These are phyloP conservation scores for Saturnispora saitoi DNA, from an alignment of 805 yeast genomes.

Conservation along the genomic window DNA sequence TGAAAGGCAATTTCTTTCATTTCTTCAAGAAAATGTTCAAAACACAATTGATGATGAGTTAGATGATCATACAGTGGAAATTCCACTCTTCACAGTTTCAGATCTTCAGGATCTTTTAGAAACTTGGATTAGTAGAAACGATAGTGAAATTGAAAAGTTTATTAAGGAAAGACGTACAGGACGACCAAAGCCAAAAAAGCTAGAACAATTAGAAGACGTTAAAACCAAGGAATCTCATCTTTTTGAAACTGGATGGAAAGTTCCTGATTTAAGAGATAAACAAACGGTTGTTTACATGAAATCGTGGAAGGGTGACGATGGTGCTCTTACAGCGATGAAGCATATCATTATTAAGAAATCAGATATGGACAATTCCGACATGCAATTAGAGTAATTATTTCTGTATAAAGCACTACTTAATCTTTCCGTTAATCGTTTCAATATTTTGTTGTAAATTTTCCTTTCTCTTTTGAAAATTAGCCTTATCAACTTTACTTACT, in stretches of 20 bases:
- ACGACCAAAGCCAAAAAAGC: slow-evolving; percentile 71
- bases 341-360: slow-evolving; percentile 32
- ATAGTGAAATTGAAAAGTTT: slow-evolving; percentile 62
- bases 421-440: not conserved
- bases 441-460: not conserved
- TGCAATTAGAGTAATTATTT: slow-evolving; percentile 22
- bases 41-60: slow-evolving; percentile 26
- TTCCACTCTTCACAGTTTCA: slow-evolving; percentile 37
- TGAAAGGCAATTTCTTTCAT: slow-evolving; percentile 50
- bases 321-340: slow-evolving; percentile 61
- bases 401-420: not conserved
- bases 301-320: slow-evolving; percentile 76
- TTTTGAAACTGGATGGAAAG: slow-evolving; percentile 55
- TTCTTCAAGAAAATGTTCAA: slow-evolving; percentile 50
- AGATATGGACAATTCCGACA: slow-evolving; percentile 10
- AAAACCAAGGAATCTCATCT: slow-evolving; percentile 53
- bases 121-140: slow-evolving; percentile 58
- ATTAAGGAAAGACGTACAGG: slow-evolving; percentile 69
- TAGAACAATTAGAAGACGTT: slow-evolving; percentile 54
- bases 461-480: not conserved
- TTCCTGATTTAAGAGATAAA: slow-evolving; percentile 64
- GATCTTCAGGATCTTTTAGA: slow-evolving; percentile 57
- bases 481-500: not conserved
- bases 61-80: slow-evolving; percentile 19
- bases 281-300: slow-evolving; percentile 52